Conservation (phyloP, 148 eudicot species). For the Rhododendron mucronatum region DNA sequence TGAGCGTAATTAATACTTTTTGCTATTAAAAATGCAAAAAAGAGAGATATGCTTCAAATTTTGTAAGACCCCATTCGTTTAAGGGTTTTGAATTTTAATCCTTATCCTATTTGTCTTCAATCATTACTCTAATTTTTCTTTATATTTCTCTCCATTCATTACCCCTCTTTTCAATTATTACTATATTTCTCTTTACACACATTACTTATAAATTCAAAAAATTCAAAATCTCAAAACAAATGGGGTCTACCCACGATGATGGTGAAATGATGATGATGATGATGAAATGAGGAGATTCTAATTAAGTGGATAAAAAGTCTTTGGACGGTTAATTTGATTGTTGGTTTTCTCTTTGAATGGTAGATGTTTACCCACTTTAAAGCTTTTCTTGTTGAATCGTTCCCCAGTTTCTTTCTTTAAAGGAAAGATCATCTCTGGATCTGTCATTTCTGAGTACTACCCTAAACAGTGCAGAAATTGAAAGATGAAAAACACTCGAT, state of each 20-base stretch:
- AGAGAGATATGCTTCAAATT: no score
- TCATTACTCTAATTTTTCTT: no score
- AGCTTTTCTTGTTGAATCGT: not conserved
- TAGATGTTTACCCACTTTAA: constrained; percentile 16
- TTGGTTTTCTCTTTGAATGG: constrained; percentile 15
- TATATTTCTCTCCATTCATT: no score
- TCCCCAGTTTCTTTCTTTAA: not conserved
- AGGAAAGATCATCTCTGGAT: not conserved
- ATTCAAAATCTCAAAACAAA: no score
- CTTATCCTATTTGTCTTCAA: no score
- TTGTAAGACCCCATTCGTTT: no score
- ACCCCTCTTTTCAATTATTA: no score
- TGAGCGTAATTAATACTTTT: not conserved
- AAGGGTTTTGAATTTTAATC: no score
- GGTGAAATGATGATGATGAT: not conserved
- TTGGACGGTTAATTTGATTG: constrained; percentile 10
- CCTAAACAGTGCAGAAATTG: not conserved
- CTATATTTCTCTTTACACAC: no score
- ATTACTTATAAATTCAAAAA: no score
- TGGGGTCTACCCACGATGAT: not conserved
- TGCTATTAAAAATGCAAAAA: no score
- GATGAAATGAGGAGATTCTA: not conserved
- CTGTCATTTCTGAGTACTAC: not conserved
- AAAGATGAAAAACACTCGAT: not conserved
- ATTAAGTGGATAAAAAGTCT: not conserved